Conservation (phyloP, 1,284 basidiomycete genomes). For the Rhodotorula sp. region DNA sequence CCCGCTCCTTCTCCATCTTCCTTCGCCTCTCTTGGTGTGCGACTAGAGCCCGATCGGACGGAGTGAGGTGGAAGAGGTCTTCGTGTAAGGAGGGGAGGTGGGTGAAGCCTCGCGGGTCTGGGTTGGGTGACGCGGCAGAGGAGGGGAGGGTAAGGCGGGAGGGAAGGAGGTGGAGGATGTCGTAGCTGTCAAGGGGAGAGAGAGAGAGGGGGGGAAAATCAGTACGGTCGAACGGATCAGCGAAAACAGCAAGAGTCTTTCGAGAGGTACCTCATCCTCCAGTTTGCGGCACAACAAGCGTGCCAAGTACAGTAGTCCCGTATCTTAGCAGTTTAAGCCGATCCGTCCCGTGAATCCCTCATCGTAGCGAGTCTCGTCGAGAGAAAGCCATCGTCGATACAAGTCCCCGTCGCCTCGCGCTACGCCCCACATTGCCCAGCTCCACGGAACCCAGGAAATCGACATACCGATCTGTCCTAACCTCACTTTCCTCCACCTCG, state of each 20-base stretch:
- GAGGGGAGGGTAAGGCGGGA: conserved; percentile 2
- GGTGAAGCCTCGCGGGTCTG: conserved; percentile 20
- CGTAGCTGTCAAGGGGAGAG: conserved; percentile 24
- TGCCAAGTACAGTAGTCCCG: too few relatives aligned
- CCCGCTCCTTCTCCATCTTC: conserved; percentile 23
- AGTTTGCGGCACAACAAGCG: too few relatives aligned
- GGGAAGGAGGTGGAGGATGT: conserved; percentile 32
- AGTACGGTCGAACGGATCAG: background rate
- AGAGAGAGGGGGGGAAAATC: background rate
- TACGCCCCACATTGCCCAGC: too few relatives aligned
- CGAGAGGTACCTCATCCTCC: background rate
- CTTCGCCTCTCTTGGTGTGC: conserved; percentile 17
- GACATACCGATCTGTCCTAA: too few relatives aligned
- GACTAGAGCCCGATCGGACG: conserved; percentile 10
- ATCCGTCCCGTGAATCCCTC: too few relatives aligned
- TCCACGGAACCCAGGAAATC: too few relatives aligned
- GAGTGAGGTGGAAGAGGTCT: conserved; percentile 35
- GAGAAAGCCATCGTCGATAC: background rate
- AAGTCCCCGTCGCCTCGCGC: too few relatives aligned
- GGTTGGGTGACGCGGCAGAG: background rate
- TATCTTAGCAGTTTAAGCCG: too few relatives aligned
- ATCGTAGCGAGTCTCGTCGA: background rate
- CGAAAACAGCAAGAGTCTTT: background rate
- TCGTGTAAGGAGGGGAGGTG: conserved; percentile 31
- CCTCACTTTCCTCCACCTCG: too few relatives aligned